A percentile compares a stretch with the other conserved stretches of the same genome.
These are phyloP conservation scores for Magnolia sinica DNA, from an alignment of 164 flowering plant genomes.

Conservation along the genomic window DNA sequence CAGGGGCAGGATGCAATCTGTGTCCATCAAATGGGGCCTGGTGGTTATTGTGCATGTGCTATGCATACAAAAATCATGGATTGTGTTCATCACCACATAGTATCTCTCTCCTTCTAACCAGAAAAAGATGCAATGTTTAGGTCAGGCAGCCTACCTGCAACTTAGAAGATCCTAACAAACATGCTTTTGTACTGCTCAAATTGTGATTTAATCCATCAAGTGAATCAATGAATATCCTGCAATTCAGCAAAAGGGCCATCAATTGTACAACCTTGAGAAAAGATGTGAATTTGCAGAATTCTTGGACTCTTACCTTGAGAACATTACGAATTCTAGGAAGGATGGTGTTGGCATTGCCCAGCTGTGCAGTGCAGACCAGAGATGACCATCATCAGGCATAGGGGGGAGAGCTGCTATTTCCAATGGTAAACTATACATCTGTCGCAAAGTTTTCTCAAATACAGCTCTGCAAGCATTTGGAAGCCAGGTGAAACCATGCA, in stretches of 20 bases:
- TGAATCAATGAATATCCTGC: conserved; percentile 92
- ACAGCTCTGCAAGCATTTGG: conserved; percentile 48
- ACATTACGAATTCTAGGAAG: conserved; percentile 88
- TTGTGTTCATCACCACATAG: background rate
- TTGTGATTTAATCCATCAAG: conserved; percentile 59
- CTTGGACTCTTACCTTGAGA: conserved; percentile 54
- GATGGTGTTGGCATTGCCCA: conserved; percentile 99
- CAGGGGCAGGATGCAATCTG: too few relatives aligned
- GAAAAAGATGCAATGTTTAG: background rate
- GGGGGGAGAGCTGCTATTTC: conserved; percentile 82
- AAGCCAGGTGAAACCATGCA: background rate
- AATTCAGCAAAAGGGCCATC: conserved; percentile 2
- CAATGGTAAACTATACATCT: conserved; percentile 74
- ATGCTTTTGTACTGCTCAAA: conserved; percentile 30
- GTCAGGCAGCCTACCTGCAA: conserved; percentile 50
- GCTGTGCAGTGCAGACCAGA: conserved; percentile 88
- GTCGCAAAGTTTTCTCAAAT: conserved; percentile 75
- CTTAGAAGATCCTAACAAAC: conserved; percentile 65
- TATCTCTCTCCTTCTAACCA: background rate
- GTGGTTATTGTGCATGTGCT: too few relatives aligned
- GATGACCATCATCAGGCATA: conserved; percentile 90
- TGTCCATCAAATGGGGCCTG: too few relatives aligned
- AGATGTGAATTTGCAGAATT: background rate
- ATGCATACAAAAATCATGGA: too few relatives aligned
- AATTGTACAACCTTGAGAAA: background rate